Evolutionary conservation across 202 grass and related monocot genomes (phyloP), one percentile per base, ranked within the genome.

Genomic region (Cymbopogon flexuosus): DNA sequence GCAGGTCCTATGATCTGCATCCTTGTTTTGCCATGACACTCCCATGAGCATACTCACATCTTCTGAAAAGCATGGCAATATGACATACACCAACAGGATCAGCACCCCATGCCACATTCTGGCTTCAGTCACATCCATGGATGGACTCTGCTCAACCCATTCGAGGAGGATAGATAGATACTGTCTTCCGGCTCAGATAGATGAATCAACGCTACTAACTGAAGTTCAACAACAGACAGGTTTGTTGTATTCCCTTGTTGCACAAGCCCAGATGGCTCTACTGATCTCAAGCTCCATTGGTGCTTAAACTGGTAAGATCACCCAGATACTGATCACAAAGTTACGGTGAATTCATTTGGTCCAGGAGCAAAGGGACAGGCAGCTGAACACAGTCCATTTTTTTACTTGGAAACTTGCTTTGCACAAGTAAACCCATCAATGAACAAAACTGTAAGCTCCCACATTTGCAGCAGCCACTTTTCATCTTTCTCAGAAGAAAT

Each of bases 341-440:
- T 42, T 41, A 33, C 45, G 27, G 1, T 39, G 18, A 12, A 62
- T 31, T 6, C 31, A 39, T 56, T n/a, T 43, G 37, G 29, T 84
- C 49, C 7, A 43, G 47, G 24, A 82, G 27, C 4, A 8, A 33
- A 57, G 6, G 6, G 23, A 5, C 18, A 23, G 36, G 14, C 45
- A 75, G 62, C 37, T 69, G 35, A 77, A 62, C 47, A 77, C 27
- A 12, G 3, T 61, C 16, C 5, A 67, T 0, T 68, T 84, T 84
- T 46, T 45, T 13, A 5, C 65, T 68, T 10, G 75, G 75, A 52
- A 22, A 74, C 60, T 71, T 12, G 49, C 15, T 54, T 68, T 47
- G 39, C 27, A n/a, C 70, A 69, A 39, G 15, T 79, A 35, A 54
- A 68, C 23, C 31, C 69, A 84, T 23, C 18, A 84, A 68, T n/a